Conservation (phyloP, 2,329 filamentous ascomycete genomes). For the Pestalotiopsis fici region DNA sequence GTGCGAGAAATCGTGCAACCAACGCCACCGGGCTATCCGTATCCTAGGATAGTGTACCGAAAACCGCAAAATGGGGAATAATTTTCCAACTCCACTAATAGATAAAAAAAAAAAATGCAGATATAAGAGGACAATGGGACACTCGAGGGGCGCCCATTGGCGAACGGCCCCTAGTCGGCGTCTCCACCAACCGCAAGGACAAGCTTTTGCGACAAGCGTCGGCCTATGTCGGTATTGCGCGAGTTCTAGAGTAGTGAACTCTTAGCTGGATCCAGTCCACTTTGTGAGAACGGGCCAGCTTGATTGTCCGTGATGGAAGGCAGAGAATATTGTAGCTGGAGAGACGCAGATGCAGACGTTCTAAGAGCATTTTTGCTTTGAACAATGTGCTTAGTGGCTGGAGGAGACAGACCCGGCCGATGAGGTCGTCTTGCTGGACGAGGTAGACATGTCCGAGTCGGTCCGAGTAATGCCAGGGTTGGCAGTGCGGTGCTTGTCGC, state of each 20-base stretch:
- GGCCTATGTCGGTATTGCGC: background rate
- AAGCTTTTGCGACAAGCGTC: slow-evolving; percentile 2
- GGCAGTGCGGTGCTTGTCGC: slow-evolving; percentile 7
- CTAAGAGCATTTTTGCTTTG: no score
- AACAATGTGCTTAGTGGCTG: slow-evolving; percentile 1
- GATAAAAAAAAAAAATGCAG: background rate
- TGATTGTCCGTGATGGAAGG: background rate
- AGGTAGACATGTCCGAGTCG: slow-evolving; percentile 27
- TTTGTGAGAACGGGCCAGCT: background rate
- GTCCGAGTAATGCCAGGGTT: slow-evolving; percentile 18
- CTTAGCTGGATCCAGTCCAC: background rate
- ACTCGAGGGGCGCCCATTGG: background rate
- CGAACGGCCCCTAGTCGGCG: background rate
- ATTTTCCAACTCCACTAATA: slow-evolving; percentile 9
- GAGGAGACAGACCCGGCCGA: slow-evolving; percentile 6
- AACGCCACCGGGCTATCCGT: background rate
- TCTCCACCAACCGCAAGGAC: background rate
- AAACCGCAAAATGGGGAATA: slow-evolving; percentile 4
- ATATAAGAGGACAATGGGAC: background rate
- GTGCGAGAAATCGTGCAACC: background rate
- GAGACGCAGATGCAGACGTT: no score
- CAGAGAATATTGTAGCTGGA: background rate
- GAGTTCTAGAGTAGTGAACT: background rate
- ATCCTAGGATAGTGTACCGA: background rate
- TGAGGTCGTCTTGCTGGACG: slow-evolving; percentile 15